These are phyloP conservation scores for Barnettozyma sucrosica DNA, from an alignment of 805 yeast species.

Conservation along the genomic window DNA sequence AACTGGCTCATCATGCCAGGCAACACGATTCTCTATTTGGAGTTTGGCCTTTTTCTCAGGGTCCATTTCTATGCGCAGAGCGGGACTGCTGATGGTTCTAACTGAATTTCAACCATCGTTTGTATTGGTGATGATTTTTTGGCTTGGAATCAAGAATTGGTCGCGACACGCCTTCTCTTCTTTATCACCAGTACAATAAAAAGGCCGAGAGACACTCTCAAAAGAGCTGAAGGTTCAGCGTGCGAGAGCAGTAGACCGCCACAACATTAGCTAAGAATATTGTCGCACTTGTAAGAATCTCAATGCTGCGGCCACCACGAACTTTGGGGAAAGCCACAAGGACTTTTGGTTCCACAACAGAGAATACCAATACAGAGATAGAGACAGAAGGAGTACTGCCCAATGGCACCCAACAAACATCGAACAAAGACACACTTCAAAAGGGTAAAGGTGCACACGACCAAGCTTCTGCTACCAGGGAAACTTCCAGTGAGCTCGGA, in stretches of 20 bases:
- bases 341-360: slow-evolving; percentile 4
- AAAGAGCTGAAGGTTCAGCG: background rate
- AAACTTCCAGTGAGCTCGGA: background rate
- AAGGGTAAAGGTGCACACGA: background rate
- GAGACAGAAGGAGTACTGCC: background rate
- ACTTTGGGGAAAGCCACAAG: slow-evolving; percentile 4
- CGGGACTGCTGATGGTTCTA: background rate
- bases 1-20: slow-evolving; percentile 18
- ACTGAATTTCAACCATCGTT: background rate
- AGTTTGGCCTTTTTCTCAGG: slow-evolving; percentile 10
- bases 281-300: background rate
- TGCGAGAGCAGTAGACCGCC: too few relatives aligned
- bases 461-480: background rate
- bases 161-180: background rate
- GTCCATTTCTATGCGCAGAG: slow-evolving; percentile 3
- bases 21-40: slow-evolving; percentile 11
- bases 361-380: background rate
- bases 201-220: background rate
- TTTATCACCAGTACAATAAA: background rate
- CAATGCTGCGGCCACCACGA: background rate
- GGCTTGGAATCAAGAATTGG: background rate
- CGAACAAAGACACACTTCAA: background rate
- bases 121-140: background rate
- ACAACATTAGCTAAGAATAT: too few relatives aligned
- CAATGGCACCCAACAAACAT: background rate